Conservation (phyloP, 176 grass and related monocot species). For the Ananas comosus region DNA sequence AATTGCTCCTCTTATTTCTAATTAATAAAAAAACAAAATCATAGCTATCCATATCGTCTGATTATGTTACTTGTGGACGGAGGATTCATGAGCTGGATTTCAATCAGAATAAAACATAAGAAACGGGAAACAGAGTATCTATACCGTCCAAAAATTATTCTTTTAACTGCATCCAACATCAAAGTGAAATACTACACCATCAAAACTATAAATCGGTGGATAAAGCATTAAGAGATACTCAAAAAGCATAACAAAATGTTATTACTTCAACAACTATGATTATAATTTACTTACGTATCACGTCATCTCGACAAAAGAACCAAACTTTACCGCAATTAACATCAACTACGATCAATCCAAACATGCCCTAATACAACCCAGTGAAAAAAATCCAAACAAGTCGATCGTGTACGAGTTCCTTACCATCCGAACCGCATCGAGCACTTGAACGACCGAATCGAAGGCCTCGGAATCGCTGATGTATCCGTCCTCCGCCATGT, state of each 20-base stretch:
- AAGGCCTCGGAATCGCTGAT: conserved; percentile 21
- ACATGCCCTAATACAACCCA: neutral
- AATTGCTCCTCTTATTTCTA: neutral
- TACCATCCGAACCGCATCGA: conserved; percentile 24
- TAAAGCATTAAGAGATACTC: too few species aligned
- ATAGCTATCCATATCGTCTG: neutral
- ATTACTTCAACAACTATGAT: neutral
- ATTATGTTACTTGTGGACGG: neutral
- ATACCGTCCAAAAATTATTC: too few species aligned
- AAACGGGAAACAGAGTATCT: too few species aligned
- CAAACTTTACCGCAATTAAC: neutral
- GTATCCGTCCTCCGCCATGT: conserved; percentile 10
- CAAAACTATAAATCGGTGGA: too few species aligned
- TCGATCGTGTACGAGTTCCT: neutral
- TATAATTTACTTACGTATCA: neutral
- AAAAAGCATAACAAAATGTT: too few species aligned
- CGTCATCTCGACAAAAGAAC: neutral
- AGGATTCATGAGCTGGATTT: too few species aligned
- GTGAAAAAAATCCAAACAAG: too few species aligned
- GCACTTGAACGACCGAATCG: conserved; percentile 11
- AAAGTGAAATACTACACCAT: too few species aligned
- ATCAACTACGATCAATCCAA: neutral
- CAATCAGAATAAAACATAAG: too few species aligned
- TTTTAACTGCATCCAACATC: too few species aligned
- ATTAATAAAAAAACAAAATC: neutral